phyloP scores from a whole-genome alignment of 345 rosid genomes.

The Citrus australasica region DNA sequence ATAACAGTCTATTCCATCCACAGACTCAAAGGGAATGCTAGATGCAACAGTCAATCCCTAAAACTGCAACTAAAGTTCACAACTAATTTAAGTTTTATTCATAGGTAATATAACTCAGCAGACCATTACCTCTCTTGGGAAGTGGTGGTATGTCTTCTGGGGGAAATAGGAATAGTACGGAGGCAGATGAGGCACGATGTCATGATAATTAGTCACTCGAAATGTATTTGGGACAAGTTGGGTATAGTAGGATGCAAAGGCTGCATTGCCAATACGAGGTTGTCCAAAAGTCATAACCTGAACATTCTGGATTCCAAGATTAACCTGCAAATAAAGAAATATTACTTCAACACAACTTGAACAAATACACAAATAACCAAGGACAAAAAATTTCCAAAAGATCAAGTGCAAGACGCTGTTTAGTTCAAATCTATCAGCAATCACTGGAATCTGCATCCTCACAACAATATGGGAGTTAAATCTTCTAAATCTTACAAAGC shows the following conservation, averaged over 20 bases:
- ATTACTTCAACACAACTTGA: not conserved
- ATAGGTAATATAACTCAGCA: not conserved
- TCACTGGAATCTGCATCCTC: not conserved
- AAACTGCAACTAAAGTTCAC: not conserved
- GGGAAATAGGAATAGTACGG: constrained; percentile 73
- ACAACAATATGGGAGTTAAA: not conserved
- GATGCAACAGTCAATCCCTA: not conserved
- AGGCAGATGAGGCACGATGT: constrained; percentile 93
- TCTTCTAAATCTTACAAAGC: not conserved
- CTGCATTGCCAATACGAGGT: constrained; percentile 94
- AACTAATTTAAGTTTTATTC: not conserved
- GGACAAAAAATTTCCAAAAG: not conserved
- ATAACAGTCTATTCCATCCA: not conserved
- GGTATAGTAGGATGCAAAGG: constrained; percentile 67
- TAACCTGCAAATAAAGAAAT: constrained; percentile 50
- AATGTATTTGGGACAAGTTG: constrained; percentile 66
- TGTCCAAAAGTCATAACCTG: constrained; percentile 92
- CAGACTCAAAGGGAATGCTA: not conserved
- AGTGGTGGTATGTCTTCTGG: constrained; percentile 92
- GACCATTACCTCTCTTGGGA: constrained; percentile 78
- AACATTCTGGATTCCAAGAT: constrained; percentile 53
- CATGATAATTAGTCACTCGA: constrained; percentile 73
- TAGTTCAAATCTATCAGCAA: not conserved
- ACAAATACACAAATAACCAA: not conserved
- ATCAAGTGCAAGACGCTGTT: not conserved